Conservation (phyloP, 2,329 filamentous ascomycete genomes). For the Verticillium nubilum region DNA sequence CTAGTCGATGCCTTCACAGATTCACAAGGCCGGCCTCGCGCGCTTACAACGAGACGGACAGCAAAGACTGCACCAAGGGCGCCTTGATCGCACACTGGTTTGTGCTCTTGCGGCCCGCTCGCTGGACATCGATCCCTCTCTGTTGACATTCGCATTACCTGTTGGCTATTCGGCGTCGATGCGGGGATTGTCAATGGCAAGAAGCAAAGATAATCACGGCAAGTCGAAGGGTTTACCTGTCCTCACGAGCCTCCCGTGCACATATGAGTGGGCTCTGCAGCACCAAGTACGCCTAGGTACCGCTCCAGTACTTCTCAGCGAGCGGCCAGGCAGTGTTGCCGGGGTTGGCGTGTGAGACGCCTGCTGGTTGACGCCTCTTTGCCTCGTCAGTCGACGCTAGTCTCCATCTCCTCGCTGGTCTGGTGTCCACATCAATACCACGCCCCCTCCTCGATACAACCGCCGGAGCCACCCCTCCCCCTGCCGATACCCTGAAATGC, state of each 20-base stretch:
- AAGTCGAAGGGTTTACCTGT: background rate
- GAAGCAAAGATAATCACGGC: background rate
- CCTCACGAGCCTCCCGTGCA: background rate
- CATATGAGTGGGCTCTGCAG: background rate
- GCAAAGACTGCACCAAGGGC: background rate
- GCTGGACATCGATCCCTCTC: background rate
- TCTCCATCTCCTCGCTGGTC: background rate
- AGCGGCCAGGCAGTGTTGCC: background rate
- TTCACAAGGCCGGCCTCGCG: background rate
- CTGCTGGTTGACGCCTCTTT: background rate
- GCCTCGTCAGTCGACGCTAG: background rate
- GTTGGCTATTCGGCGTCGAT: background rate
- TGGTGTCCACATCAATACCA: background rate
- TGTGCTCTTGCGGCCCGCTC: background rate
- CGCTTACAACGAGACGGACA: background rate
- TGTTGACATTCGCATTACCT: background rate
- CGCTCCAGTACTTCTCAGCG: background rate
- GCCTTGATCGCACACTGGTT: background rate
- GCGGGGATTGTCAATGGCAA: background rate
- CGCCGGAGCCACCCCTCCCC: background rate
- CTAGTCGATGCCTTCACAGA: background rate
- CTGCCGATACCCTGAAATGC: conserved; percentile 3
- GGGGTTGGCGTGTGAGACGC: background rate
- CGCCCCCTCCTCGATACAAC: conserved; percentile 2
- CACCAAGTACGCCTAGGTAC: background rate